Evolutionary conservation across 441 rosid species (phyloP).

Genomic region (Sinapis alba): DNA sequence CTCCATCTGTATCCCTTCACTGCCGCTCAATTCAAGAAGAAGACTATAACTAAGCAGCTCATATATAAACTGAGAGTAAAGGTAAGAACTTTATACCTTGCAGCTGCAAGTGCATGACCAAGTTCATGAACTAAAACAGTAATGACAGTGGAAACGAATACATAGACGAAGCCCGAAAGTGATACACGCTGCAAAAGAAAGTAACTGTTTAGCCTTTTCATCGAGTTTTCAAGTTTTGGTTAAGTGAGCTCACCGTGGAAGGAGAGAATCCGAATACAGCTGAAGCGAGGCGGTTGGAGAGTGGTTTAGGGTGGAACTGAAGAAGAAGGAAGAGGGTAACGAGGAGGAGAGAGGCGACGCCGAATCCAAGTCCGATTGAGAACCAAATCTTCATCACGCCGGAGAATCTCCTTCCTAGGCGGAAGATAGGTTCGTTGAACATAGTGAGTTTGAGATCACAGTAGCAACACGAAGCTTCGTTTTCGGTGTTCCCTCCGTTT

Average conservation of each 20-base stretch:
- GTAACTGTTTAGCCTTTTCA: not conserved
- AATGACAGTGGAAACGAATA: conserved; percentile 63
- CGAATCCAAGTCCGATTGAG: too few species aligned
- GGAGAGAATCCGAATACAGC: not conserved
- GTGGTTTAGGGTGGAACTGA: conserved; percentile 4
- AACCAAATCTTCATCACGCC: too few species aligned
- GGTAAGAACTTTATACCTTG: conserved; percentile 44
- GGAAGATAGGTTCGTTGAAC: conserved; percentile 59
- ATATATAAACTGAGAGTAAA: conserved; percentile 42
- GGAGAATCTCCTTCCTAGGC: conserved; percentile 60
- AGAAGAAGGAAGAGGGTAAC: too few species aligned
- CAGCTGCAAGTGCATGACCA: conserved; percentile 82
- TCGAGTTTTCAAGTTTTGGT: not conserved
- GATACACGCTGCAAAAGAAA: conserved; percentile 52
- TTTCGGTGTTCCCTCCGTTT: not conserved
- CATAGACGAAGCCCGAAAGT: conserved; percentile 48
- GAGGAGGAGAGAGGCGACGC: too few species aligned
- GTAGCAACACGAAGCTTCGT: conserved; percentile 60
- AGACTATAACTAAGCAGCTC: conserved; percentile 42
- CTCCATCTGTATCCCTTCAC: conserved; percentile 84
- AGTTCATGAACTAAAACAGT: conserved; percentile 78
- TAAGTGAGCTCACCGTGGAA: not conserved
- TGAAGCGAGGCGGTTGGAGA: conserved; percentile 20
- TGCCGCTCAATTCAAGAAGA: conserved; percentile 55
- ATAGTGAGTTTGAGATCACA: conserved; percentile 63